These are phyloP conservation scores for Circinella umbellata DNA, from an alignment of 371 early-diverging fungal species.

Conservation along the genomic window DNA sequence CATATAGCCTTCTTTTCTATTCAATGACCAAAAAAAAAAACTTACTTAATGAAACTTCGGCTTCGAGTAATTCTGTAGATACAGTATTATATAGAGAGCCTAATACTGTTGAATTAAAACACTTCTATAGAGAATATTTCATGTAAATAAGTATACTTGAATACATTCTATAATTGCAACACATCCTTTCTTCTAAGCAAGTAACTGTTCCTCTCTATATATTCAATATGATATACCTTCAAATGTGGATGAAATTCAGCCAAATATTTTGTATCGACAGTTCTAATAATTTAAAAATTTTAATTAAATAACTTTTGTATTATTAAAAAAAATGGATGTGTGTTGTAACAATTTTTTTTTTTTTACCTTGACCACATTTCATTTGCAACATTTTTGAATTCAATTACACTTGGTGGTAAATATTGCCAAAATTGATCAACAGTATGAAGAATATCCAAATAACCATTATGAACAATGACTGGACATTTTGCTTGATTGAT, in stretches of 20 bases:
- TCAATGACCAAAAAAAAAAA: no score
- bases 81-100: conserved; percentile 42
- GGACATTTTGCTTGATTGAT: conserved; percentile 72
- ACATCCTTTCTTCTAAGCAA: neutral
- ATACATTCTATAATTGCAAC: no score
- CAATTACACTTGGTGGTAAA: conserved; percentile 64
- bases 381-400: conserved; percentile 57
- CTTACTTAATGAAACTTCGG: conserved; percentile 52
- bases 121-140: neutral
- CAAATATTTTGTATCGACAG: conserved; percentile 69
- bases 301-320: no score
- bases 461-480: conserved; percentile 84
- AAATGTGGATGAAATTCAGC: conserved; percentile 31
- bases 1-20: no score
- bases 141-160: neutral
- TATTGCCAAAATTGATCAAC: conserved; percentile 75
- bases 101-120: conserved; percentile 28
- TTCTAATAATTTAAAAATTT: conserved; percentile 13
- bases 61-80: conserved; percentile 27
- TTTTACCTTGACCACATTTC: conserved; percentile 58
- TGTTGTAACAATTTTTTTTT: no score
- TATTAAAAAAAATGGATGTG: no score
- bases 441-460: conserved; percentile 78
- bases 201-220: neutral
- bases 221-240: conserved; percentile 15